Evolutionary conservation across 805 yeast genomes (phyloP).

Genomic region (Wickerhamiella spandovensis): DNA sequence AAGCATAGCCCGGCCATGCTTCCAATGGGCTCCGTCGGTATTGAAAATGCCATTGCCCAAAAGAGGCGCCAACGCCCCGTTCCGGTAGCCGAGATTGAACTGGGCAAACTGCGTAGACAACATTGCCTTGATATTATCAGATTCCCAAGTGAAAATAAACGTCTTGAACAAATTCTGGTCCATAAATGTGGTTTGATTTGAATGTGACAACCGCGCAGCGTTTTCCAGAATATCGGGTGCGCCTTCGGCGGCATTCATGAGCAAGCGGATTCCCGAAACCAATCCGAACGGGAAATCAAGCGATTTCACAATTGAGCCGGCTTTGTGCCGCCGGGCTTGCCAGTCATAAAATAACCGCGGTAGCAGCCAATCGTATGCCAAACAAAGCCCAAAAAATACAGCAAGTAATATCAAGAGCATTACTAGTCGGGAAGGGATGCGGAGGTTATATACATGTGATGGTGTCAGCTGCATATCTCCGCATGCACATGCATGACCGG

Average conservation of each 20-base stretch:
- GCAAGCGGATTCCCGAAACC: not conserved
- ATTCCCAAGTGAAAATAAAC: conserved; percentile 15
- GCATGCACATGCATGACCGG: conserved; percentile 1
- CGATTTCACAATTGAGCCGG: not conserved
- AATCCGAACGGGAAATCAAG: conserved; percentile 7
- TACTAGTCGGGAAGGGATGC: too few relatives aligned
- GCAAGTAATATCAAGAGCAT: not conserved
- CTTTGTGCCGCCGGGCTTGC: not conserved
- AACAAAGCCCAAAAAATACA: not conserved
- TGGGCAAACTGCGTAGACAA: conserved; percentile 23
- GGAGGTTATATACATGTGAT: not conserved
- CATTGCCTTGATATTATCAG: conserved; percentile 20
- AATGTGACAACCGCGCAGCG: not conserved
- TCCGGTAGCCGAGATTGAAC: conserved; percentile 21
- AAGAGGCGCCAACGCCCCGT: conserved; percentile 19
- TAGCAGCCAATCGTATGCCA: conserved; percentile 3
- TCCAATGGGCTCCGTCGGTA: conserved; percentile 25
- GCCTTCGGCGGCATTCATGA: not conserved
- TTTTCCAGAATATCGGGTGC: not conserved
- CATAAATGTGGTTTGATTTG: not conserved
- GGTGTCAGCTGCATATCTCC: not conserved
- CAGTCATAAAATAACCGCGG: conserved; percentile 4
- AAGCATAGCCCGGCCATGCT: conserved; percentile 27
- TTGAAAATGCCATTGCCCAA: conserved; percentile 28
- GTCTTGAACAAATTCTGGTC: not conserved